Evolutionary conservation across 1,139 yeast genomes (phyloP).

Genomic region (Hemisphaericaspora xylanilytica): DNA sequence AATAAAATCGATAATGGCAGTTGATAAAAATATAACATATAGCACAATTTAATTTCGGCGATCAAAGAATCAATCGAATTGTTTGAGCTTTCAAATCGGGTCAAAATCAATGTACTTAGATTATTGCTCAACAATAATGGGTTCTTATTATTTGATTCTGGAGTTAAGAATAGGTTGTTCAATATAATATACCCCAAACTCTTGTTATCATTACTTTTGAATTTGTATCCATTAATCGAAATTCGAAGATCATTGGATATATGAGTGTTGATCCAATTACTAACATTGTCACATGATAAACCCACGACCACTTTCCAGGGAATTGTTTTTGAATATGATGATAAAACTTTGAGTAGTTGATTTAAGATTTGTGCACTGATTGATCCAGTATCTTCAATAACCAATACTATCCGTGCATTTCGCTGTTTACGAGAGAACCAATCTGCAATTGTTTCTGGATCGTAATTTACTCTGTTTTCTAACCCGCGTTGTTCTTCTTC

Average conservation of each 20-base stretch:
- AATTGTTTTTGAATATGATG: constrained; percentile 31
- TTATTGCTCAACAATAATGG: constrained; percentile 22
- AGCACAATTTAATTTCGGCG: constrained; percentile 54
- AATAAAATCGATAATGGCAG: constrained; percentile 57
- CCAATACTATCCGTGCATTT: constrained; percentile 30
- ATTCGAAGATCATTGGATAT: constrained; percentile 32
- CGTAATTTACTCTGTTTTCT: constrained; percentile 38
- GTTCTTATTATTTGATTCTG: constrained; percentile 18
- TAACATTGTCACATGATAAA: constrained; percentile 44
- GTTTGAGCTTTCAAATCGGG: constrained; percentile 41
- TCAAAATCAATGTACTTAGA: constrained; percentile 35
- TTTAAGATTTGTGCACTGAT: constrained; percentile 51
- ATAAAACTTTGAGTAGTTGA: constrained; percentile 47
- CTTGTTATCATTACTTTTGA: constrained; percentile 43
- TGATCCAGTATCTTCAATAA: constrained; percentile 67
- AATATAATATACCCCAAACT: constrained; percentile 38
- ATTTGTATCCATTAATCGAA: constrained; percentile 39
- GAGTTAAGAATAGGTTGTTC: constrained; percentile 32
- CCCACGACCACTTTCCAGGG: constrained; percentile 54
- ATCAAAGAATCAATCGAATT: constrained; percentile 53
- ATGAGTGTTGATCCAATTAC: constrained; percentile 37
- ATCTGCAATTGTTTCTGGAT: constrained; percentile 49
- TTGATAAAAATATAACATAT: constrained; percentile 70
- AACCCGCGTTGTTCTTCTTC: constrained; percentile 12
- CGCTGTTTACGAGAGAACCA: constrained; percentile 32